Base-by-base conservation (phyloP, 1,139 yeast species). In the Starmera stellimalicola region DNA sequence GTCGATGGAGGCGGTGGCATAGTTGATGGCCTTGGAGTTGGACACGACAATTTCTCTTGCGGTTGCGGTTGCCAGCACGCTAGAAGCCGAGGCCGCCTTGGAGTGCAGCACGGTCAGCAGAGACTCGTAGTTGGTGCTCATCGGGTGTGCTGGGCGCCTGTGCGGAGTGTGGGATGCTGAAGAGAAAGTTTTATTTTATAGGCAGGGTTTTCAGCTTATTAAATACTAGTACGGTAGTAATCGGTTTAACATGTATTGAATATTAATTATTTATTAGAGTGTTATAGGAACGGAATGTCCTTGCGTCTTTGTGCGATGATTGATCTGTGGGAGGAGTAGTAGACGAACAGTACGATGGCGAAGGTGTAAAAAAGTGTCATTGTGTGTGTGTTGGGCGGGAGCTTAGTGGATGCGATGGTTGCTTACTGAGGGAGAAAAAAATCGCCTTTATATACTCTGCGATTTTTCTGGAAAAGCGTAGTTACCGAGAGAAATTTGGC, bases 1-100 rank as follows among this genome's bases (percentile, higher is more conserved):
- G 1, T 59, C 46, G 31, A 64, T 39, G 0, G 72, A 63, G 0
- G 69, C 72, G 22, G 54, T 47, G 3, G 63, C 62, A 12, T 63
- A 63, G 16, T 60, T 43, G 3, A 48, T 36, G 2, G 49, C 37
- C 18, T 52, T 45, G 1, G 54, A 46, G 18, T 55, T 39, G 6
- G 51, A 34, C 11, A 42, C 30, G 5, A 50, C 20, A 1, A 47
- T 43, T 6, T 29, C 39, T 1, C 32, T 20, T 4, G 29, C 38
- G 0, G 59, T 54, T 2, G 44, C 61, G 2, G 55, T 50, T 1
- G 38, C 39, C 8, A 53, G n/a, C 1, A 37, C 43, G 0, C 22
- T 17, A 0, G 34, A 18, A 6, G 34, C 42, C 6, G 35, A 33
- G 2, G 26, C 16, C 4, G 26, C 31, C 12, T 16, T 16, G 11